A percentile compares a stretch with the other conserved stretches of the same genome.
Evolutionary conservation across 805 yeast species (phyloP).

Genomic region (Candida palmyrensis): DNA sequence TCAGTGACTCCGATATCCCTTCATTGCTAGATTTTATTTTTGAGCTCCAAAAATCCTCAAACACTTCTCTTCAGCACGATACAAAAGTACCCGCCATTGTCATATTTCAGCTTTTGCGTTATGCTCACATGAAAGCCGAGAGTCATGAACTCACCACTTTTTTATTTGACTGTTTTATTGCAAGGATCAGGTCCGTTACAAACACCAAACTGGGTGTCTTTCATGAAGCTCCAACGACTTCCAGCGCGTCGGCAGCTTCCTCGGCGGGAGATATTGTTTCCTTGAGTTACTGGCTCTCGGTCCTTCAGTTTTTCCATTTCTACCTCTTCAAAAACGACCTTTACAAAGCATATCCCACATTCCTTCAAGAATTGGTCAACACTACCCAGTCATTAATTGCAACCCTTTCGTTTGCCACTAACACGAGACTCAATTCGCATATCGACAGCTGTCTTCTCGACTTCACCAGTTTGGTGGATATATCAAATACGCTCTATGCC

Average conservation of each 20-base stretch:
- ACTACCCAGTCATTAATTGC: slow-evolving; percentile 51
- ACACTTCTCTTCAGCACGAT: slow-evolving; percentile 32
- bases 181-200: slow-evolving; percentile 56
- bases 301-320: slow-evolving; percentile 69
- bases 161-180: slow-evolving; percentile 53
- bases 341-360: slow-evolving; percentile 48
- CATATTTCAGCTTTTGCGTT: slow-evolving; percentile 64
- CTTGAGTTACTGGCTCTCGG: slow-evolving; percentile 85
- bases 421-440: slow-evolving; percentile 45
- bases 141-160: slow-evolving; percentile 53
- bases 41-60: slow-evolving; percentile 27
- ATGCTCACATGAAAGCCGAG: slow-evolving; percentile 55
- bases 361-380: slow-evolving; percentile 55
- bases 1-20: slow-evolving; percentile 55
- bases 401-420: slow-evolving; percentile 53
- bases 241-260: slow-evolving; percentile 23
- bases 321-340: slow-evolving; percentile 65
- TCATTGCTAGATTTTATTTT: slow-evolving; percentile 44
- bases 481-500: slow-evolving; percentile 69
- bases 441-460: slow-evolving; percentile 67
- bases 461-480: slow-evolving; percentile 79
- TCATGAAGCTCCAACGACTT: slow-evolving; percentile 22
- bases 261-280: slow-evolving; percentile 64
- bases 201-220: slow-evolving; percentile 58
- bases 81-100: slow-evolving; percentile 64